phyloP scores from a whole-genome alignment of 805 yeast genomes.

The Clavispora carvajalis region DNA sequence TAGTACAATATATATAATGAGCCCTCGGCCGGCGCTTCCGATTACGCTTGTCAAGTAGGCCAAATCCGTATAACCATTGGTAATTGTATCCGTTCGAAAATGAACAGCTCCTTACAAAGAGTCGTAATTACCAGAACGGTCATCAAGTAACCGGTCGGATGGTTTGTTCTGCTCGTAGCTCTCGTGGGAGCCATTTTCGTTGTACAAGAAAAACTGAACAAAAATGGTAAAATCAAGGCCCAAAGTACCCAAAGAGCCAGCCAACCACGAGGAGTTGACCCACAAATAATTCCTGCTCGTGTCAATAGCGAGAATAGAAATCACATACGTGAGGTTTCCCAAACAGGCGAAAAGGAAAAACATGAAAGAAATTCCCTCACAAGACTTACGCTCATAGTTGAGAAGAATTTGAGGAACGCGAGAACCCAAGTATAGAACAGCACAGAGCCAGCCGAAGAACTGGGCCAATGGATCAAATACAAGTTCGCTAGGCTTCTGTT shows the following conservation, averaged over 20 bases:
- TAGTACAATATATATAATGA: not conserved
- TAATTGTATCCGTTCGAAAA: not conserved
- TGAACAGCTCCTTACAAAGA: not conserved
- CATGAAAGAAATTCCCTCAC: constrained; percentile 92
- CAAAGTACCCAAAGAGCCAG: constrained; percentile 87
- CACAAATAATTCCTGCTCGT: constrained; percentile 62
- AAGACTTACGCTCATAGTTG: constrained; percentile 80
- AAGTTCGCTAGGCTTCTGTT: constrained; percentile 37
- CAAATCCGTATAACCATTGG: not conserved
- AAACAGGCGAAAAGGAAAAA: constrained; percentile 93
- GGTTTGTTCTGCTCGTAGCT: not conserved
- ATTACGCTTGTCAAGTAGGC: not conserved
- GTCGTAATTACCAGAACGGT: constrained; percentile 8
- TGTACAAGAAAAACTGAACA: constrained; percentile 78
- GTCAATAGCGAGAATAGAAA: constrained; percentile 75
- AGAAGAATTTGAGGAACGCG: constrained; percentile 87
- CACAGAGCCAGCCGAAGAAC: constrained; percentile 78
- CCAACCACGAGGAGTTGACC: constrained; percentile 87
- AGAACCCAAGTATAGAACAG: constrained; percentile 74
- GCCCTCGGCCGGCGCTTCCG: not conserved
- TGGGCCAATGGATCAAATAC: constrained; percentile 78
- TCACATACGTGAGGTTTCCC: constrained; percentile 88
- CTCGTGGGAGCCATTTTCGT: constrained; percentile 24
- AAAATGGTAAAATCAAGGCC: constrained; percentile 79
- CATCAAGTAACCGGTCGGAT: constrained; percentile 7